phyloP scores from a whole-genome alignment of 257 asterid genomes.

The Scutellaria baicalensis region DNA sequence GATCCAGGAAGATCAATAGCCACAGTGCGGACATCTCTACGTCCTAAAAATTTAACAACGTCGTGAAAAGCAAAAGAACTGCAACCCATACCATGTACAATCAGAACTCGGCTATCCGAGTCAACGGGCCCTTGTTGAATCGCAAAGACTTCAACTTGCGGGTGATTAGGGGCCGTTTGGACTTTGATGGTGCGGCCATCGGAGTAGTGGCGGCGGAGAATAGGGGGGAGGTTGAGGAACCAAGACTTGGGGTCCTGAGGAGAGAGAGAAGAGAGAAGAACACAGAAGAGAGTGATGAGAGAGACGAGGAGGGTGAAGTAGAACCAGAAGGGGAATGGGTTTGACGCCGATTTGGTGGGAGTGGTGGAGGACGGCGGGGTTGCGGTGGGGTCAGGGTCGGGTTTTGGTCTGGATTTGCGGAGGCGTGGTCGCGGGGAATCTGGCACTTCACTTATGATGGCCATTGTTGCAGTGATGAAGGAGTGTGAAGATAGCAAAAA shows the following conservation, averaged over 20 bases:
- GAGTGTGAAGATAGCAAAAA: neutral
- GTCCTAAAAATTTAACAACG: constrained; percentile 41
- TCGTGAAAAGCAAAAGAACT: constrained; percentile 60
- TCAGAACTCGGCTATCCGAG: constrained; percentile 47
- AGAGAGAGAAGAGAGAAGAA: constrained; percentile 45
- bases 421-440: constrained; percentile 36
- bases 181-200: constrained; percentile 67
- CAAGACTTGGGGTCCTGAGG: constrained; percentile 69
- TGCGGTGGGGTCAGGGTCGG: constrained; percentile 25
- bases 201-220: constrained; percentile 66
- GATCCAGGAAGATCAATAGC: constrained; percentile 93
- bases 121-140: constrained; percentile 54
- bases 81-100: constrained; percentile 77
- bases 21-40: constrained; percentile 46
- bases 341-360: constrained; percentile 24
- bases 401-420: constrained; percentile 20
- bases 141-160: constrained; percentile 70
- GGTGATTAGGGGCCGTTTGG: constrained; percentile 55
- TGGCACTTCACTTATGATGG: constrained; percentile 58
- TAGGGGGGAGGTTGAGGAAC: constrained; percentile 65
- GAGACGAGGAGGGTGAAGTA: constrained; percentile 56
- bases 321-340: constrained; percentile 84
- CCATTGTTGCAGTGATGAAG: constrained; percentile 35
- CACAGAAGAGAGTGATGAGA: constrained; percentile 37
- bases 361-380: constrained; percentile 21